Base-by-base conservation (phyloP, 2,329 filamentous ascomycete genomes). In the Penicillium crustosum region DNA sequence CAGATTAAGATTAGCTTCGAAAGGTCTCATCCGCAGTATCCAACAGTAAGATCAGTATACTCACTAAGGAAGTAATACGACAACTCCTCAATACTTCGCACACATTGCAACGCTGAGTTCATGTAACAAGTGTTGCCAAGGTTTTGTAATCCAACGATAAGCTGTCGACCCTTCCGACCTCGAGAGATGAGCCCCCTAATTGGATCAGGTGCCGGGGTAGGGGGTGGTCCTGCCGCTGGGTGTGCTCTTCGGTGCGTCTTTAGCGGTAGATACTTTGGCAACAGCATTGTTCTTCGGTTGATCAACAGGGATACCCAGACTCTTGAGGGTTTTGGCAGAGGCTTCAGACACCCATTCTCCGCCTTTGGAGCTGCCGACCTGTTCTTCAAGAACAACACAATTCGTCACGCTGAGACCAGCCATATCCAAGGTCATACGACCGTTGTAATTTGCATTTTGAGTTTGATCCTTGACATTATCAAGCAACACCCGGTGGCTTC, bases 41-140 rank as follows among this genome's bases (percentile, higher is more conserved):
- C 10, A 41, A 47, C 17, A 25, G 15, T 23, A 15, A 15, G 12
- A 23, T 25, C 9, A 17, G 41, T 43, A 38, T 42, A 69, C 64
- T 49, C 59, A 76, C 80, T 75, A 72, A 97, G 76, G 75, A 99
- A 97, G 75, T 96, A 99, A 68, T 92, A 88, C 6, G 91, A 93
- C 62, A 99, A 79, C 75, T 99, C 94, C 70, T 96, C 91, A 0
- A 97, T 92, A 66, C 91, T 95, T 50, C 93, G 87, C 51, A 99
- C 86, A 73, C 94, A 99, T 73, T 99, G 94, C 54, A 97, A 81
- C 10, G 94, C 94, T 23, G 93, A 96, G 75, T 97, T 97, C 93
- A 97, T 97, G 78, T 99, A 99, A 77, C 94, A 99, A 0, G 94
- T 97, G 70, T 99, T 99, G 49, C 94, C 94, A 15, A 99, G 79